Evolutionary conservation across 805 yeast genomes (phyloP), one percentile per base, ranked within the genome.

Genomic region (Teunomyces panamensis): DNA sequence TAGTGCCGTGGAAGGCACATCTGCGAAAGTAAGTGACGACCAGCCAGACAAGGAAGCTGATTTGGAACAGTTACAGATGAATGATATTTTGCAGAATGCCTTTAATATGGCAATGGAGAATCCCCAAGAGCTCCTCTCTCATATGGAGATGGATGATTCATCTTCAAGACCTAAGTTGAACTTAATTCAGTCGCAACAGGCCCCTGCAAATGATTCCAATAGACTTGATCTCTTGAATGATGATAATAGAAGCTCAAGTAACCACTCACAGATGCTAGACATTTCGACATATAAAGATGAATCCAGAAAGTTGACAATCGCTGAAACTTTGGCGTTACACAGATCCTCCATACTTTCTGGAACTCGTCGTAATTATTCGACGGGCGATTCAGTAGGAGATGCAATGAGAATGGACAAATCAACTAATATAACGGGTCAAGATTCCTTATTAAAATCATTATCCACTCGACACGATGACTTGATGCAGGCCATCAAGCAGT

Each of bases 11-110:
- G 36, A 29, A 29, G 24, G 16, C 28, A 48, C 26, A 26, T 24
- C 17, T 27, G 36, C 36, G 4, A 45, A 45, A 27, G 43, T 14
- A n/a, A 48, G 43, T 4, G 34, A 35, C 34, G 32, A 30, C 20
- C 35, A 16, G 10, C 9, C 35, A 10, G 49, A 42, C 2, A 46
- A 62, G 32, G 77, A 69, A 32, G 79, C 71, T 29, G 81, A 78
- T 26, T 68, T 84, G 49, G 88, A 84, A 56, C 74, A 69, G 46
- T 58, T 68, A 47, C 79, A 75, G 49, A 76, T 86, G 81, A 83
- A 80, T 56, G 85, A 80, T 54, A 86, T 86, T 53, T 77, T 86
- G 74, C 89, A 84, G 53, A 84, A 84, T 65, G 94, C 92, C 1
- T 76, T 86, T 68, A 79, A 80, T 42, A 75, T 87, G 84, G 94